These are phyloP conservation scores for Neurospora tetrasperma DNA, from an alignment of 495 filamentous ascomycete species.

Conservation along the genomic window DNA sequence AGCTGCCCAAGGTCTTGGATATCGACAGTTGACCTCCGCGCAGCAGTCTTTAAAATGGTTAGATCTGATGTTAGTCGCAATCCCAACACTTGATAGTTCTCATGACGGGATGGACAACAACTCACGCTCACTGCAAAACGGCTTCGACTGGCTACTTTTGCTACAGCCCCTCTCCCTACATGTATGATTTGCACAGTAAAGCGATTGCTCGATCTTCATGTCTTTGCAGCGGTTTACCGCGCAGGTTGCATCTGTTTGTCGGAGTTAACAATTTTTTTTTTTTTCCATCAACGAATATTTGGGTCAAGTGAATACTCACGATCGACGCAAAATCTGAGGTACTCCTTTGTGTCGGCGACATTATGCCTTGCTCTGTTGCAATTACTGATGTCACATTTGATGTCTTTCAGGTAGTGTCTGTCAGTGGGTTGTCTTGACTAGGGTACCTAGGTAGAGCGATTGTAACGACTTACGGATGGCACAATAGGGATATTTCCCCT, in stretches of 20 bases:
- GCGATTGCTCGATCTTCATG: constrained; percentile 9
- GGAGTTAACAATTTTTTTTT: background rate
- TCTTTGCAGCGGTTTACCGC: constrained; percentile 9
- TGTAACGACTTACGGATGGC: constrained; percentile 10
- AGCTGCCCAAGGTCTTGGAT: background rate
- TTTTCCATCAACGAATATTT: background rate
- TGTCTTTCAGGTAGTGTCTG: constrained; percentile 5
- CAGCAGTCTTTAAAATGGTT: no score
- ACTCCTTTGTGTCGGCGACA: constrained; percentile 10
- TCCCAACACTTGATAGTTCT: no score
- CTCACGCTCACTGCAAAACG: constrained; percentile 24
- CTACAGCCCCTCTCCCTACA: constrained; percentile 20
- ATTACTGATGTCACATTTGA: constrained; percentile 15
- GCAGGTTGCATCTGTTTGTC: constrained; percentile 18
- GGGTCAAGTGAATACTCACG: constrained; percentile 13
- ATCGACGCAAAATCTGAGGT: constrained; percentile 15
- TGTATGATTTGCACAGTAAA: constrained; percentile 19
- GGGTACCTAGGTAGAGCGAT: no score
- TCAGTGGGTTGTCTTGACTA: background rate
- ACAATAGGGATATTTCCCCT: constrained; percentile 15
- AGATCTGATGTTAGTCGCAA: no score
- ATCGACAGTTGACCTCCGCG: constrained; percentile 3
- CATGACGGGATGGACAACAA: no score
- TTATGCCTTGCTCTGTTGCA: constrained; percentile 10
- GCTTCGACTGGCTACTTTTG: constrained; percentile 6